phyloP scores from a whole-genome alignment of 805 yeast genomes.

The Suhomyces sp. region DNA sequence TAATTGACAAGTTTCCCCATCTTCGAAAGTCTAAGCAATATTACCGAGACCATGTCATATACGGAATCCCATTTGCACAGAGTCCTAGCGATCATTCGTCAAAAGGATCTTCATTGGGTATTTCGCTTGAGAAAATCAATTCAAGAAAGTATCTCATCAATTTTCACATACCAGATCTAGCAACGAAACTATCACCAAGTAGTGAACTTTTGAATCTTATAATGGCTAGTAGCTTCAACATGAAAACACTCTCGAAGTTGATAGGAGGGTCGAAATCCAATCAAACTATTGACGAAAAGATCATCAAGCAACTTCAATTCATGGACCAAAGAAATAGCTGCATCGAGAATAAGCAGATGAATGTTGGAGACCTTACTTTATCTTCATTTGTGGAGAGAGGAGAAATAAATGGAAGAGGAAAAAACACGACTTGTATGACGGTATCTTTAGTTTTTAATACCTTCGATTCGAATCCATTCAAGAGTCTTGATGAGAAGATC shows the following conservation, averaged over 20 bases:
- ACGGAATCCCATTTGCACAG: slow-evolving; percentile 24
- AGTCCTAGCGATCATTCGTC: background rate
- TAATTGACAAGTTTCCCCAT: slow-evolving; percentile 32
- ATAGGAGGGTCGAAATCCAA: slow-evolving; percentile 10
- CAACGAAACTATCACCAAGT: slow-evolving; percentile 33
- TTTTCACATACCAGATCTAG: slow-evolving; percentile 45
- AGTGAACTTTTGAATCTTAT: slow-evolving; percentile 16
- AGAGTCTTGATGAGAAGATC: slow-evolving; percentile 20
- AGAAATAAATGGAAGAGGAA: background rate
- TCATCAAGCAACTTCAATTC: slow-evolving; percentile 15
- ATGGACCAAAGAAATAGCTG: too few relatives aligned
- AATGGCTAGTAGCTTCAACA: slow-evolving; percentile 7
- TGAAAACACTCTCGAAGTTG: slow-evolving; percentile 12
- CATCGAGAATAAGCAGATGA: slow-evolving; percentile 8
- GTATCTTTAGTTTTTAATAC: slow-evolving; percentile 35
- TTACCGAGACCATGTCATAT: slow-evolving; percentile 31
- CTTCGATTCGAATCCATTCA: slow-evolving; percentile 34
- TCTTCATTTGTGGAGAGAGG: too few relatives aligned
- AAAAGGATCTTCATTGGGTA: slow-evolving; percentile 18
- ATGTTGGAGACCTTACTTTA: slow-evolving; percentile 15
- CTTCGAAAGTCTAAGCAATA: slow-evolving; percentile 21
- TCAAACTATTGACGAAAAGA: slow-evolving; percentile 16
- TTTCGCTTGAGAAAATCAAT: slow-evolving; percentile 39
- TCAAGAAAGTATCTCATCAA: slow-evolving; percentile 34
- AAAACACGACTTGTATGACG: slow-evolving; percentile 31